Conservation (phyloP, 495 filamentous ascomycete genomes). For the Xylaria palmicola region DNA sequence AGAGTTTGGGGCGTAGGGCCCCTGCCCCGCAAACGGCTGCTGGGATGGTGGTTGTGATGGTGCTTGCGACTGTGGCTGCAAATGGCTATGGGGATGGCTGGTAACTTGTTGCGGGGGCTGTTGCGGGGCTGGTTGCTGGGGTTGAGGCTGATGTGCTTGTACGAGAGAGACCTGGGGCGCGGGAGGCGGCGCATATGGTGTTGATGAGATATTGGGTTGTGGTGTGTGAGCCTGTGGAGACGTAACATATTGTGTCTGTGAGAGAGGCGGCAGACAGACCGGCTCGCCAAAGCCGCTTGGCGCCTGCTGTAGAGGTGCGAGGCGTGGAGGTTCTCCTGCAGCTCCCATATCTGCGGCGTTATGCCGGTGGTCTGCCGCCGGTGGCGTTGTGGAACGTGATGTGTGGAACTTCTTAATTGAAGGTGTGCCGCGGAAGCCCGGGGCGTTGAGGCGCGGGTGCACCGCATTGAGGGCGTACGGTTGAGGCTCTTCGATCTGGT, state of each 20-base stretch:
- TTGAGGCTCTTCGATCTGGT: conserved; percentile 26
- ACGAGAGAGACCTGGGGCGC: conserved; percentile 9
- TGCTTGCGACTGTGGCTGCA: conserved; percentile 12
- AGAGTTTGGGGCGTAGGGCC: conserved; percentile 14
- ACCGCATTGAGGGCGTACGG: conserved; percentile 31
- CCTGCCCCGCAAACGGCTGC: conserved; percentile 17
- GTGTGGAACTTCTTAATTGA: conserved; percentile 18
- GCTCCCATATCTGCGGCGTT: not conserved
- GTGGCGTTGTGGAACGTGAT: conserved; percentile 7
- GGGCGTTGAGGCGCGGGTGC: conserved; percentile 25
- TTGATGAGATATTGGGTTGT: not conserved
- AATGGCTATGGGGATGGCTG: too few species aligned
- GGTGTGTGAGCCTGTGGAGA: conserved; percentile 13
- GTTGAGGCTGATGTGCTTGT: conserved; percentile 4
- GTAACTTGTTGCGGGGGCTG: conserved; percentile 16
- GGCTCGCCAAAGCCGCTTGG: conserved; percentile 22
- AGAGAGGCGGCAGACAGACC: conserved; percentile 29
- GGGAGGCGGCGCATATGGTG: conserved; percentile 2
- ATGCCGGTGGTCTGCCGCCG: conserved; percentile 1
- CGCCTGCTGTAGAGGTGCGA: conserved; percentile 26
- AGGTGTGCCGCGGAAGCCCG: conserved; percentile 16
- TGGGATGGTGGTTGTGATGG: conserved; percentile 14
- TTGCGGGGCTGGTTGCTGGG: not conserved
- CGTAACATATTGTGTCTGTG: conserved; percentile 23
- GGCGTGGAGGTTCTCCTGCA: conserved; percentile 21